A percentile compares a stretch with the other conserved stretches of the same genome.
Conservation (phyloP, 2,329 filamentous ascomycete species). For the Colletotrichum magnum region DNA sequence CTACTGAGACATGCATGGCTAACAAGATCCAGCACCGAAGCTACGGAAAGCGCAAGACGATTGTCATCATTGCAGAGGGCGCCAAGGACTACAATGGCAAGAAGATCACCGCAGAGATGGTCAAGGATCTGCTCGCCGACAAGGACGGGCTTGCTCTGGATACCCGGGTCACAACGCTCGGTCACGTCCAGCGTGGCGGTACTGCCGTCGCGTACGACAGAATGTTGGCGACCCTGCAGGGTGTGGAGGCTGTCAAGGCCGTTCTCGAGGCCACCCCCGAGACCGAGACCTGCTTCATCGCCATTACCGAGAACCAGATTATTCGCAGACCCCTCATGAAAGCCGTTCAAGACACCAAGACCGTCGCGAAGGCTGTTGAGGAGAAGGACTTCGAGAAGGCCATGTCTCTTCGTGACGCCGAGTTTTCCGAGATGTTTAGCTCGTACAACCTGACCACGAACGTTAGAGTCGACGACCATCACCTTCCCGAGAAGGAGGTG, state of each 20-base stretch:
- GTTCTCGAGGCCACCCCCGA: slow-evolving; percentile 91
- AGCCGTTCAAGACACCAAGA: slow-evolving; percentile 88
- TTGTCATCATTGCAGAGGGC: slow-evolving; percentile 97
- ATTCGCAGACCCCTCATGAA: slow-evolving; percentile 89
- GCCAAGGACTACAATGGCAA: slow-evolving; percentile 87
- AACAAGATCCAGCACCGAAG: slow-evolving; percentile 76
- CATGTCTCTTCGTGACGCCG: slow-evolving; percentile 90
- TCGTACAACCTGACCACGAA: slow-evolving; percentile 94
- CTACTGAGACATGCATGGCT: not conserved
- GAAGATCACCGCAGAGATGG: slow-evolving; percentile 84
- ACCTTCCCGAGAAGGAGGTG: slow-evolving; percentile 80
- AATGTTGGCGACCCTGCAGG: slow-evolving; percentile 92
- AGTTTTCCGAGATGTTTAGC: slow-evolving; percentile 93
- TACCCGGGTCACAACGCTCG: slow-evolving; percentile 93
- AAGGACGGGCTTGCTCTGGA: slow-evolving; percentile 84
- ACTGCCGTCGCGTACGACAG: slow-evolving; percentile 94
- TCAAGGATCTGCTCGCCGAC: slow-evolving; percentile 90
- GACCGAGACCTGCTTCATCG: slow-evolving; percentile 93
- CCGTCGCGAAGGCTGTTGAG: slow-evolving; percentile 85
- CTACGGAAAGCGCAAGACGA: slow-evolving; percentile 95
- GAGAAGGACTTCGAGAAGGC: slow-evolving; percentile 88
- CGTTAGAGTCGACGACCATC: slow-evolving; percentile 77
- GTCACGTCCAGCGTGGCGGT: slow-evolving; percentile 97
- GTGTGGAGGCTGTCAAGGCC: slow-evolving; percentile 93
- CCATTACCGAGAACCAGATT: slow-evolving; percentile 98